Evolutionary conservation across 306 rosid species (phyloP), one percentile per base, ranked within the genome.

Genomic region (Erythrophleum fordii): DNA sequence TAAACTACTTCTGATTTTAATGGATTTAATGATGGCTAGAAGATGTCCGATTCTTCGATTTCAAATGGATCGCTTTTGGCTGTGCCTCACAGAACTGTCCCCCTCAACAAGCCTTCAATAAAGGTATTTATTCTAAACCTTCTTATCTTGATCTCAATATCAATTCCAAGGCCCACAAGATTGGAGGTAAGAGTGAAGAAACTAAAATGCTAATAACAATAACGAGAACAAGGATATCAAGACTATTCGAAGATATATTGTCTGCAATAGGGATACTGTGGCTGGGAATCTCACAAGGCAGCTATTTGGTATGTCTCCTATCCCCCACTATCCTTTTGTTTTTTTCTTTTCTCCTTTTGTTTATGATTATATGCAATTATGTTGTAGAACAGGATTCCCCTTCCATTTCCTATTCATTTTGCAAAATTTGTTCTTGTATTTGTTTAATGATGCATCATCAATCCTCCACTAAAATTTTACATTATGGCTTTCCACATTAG

Each of bases 181-280:
- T 84, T 23, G 70, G 65, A 22, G 90, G 68, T 13, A 87, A 80
- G 77, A 80, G 66, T 52, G 89, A 87, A 46, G 91, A 89, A 13
- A 83, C 73, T 34, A 91, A 88, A 77, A 86, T 42, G 86, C 84
- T 18, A 90, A 85, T 20, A 90, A 80, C n/a, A 89, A 74, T 25
- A 85, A 45, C 49, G 85, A 91, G 56, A 83, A 74, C 73, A 88
- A 84, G 84, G 92, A 93, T 12, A 0, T 59, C 0, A 89, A 88
- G 82, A 92, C 83, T 39, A 80, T 92, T 25, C 97, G 97, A 16
- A 97, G 98, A 0, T 94, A 94, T 49, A 89, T 94, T 22, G 98
- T 94, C 80, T 94, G 98, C 86, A 92, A 92, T 87, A 94, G 92
- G 20, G 98, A 94, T 46, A 92, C 98, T 22, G 92, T 94, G 97